phyloP scores from a whole-genome alignment of 2,329 filamentous ascomycete species.

The Pyricularia pennisetigena region DNA sequence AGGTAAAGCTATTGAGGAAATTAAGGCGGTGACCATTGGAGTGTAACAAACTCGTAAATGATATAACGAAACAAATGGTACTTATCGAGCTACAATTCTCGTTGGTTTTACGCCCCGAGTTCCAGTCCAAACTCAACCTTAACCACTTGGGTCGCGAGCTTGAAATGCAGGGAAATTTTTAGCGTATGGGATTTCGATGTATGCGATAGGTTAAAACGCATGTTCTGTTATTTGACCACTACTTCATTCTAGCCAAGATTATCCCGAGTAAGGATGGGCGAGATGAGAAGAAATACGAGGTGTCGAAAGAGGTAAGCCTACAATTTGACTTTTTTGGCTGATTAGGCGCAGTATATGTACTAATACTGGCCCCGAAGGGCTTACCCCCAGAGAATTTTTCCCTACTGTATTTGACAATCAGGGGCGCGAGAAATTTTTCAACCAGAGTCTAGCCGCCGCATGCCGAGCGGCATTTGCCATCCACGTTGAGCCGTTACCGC shows the following conservation, averaged over 20 bases:
- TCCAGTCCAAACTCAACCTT: constrained; percentile 82
- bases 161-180: constrained; percentile 79
- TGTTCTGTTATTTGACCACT: constrained; percentile 91
- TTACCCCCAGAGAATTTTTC: not conserved
- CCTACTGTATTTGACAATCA: not conserved
- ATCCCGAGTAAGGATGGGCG: constrained; percentile 57
- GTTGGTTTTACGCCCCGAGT: constrained; percentile 75
- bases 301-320: constrained; percentile 67
- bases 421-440: not conserved
- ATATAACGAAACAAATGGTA: constrained; percentile 84
- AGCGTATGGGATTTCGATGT: constrained; percentile 77
- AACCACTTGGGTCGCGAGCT: constrained; percentile 90
- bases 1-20: constrained; percentile 77
- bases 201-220: constrained; percentile 93
- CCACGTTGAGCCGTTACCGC: not conserved
- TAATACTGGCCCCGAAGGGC: constrained; percentile 12
- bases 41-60: constrained; percentile 85
- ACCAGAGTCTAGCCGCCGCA: not conserved
- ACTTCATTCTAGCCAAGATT: constrained; percentile 84
- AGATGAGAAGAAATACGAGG: constrained; percentile 80
- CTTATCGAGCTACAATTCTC: constrained; percentile 77
- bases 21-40: constrained; percentile 81
- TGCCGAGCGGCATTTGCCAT: not conserved
- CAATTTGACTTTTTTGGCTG: not conserved
- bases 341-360: not conserved